phyloP scores from a whole-genome alignment of 148 eudicot species.

The Fagopyrum tataricum region DNA sequence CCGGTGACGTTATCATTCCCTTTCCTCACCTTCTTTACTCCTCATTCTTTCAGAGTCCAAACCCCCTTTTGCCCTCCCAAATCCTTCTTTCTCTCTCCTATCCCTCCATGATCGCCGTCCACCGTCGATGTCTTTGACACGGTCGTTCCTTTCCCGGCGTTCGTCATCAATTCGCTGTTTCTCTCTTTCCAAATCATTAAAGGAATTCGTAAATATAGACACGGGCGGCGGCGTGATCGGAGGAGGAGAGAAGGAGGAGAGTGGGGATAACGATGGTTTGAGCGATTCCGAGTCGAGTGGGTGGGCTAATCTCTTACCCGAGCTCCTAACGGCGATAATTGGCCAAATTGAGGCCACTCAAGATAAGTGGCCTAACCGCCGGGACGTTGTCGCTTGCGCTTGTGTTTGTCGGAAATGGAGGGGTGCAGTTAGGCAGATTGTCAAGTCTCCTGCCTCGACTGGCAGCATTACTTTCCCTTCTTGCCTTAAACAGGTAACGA shows the following conservation, averaged over 20 bases:
- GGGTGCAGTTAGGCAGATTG: conserved; percentile 45
- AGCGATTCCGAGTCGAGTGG: conserved; percentile 15
- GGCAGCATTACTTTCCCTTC: conserved; percentile 77
- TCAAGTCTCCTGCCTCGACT: conserved; percentile 28
- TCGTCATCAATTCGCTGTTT: conserved; percentile 39
- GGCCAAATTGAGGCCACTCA: conserved; percentile 57
- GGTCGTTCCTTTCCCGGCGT: conserved; percentile 54
- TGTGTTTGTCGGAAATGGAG: conserved; percentile 86
- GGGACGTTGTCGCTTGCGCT: conserved; percentile 61
- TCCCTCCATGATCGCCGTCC: conserved; percentile 18
- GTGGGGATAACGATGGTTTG: neutral
- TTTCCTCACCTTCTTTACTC: neutral
- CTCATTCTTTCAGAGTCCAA: neutral
- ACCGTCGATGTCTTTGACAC: conserved; percentile 41
- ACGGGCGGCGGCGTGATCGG: neutral
- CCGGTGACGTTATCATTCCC: conserved; percentile 2
- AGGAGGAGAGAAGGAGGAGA: neutral
- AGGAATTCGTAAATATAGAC: conserved; percentile 20
- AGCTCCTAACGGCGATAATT: conserved; percentile 65
- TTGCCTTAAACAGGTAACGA: conserved; percentile 67
- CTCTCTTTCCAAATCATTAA: conserved; percentile 40
- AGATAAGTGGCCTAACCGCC: conserved; percentile 71
- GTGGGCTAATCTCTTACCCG: conserved; percentile 71
- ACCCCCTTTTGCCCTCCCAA: conserved; percentile 15
- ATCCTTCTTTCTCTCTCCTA: conserved; percentile 22